Evolutionary conservation across 805 yeast species (phyloP), one percentile per base, ranked within the genome.

Genomic region (Wickerhamiella shivajii): DNA sequence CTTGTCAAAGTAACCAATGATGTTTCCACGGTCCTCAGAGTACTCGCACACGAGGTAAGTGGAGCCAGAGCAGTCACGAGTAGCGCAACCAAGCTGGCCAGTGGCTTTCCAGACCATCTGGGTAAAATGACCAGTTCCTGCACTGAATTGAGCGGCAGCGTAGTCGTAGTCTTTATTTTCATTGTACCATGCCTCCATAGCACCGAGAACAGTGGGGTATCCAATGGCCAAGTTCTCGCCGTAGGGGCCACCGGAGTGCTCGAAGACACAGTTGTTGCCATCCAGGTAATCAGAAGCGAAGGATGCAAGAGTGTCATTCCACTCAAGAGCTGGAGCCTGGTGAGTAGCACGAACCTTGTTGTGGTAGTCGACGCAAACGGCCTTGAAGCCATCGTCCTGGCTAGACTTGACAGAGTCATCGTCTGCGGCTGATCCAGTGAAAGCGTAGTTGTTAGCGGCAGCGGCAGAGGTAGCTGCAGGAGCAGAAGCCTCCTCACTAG

Each of bases 161-260:
- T 63, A 72, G 49, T 67, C 56, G 59, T 75, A 77, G 5, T 50
- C 32, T 28, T 46, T 37, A 35, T 71, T 64, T 53, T 79, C 92
- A 41, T 66, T 60, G 59, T 77, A 80, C 90, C 92, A 80, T 2
- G 80, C 85, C 18, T 63, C 63, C 9, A 75, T 72, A 17, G 52
- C 63, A 25, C 29, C 52, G 24, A 53, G 54, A 3, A 69, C 55
- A 31, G 57, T 46, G 31, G 57, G 46, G 52, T 64, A 75, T 18
- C 93, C 93, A 21, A 70, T 62, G n/a, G 90, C 92, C 38, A 79
- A 61, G 57, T 79, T 79, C 52, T 79, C 92, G 36, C 93, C 93
- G 52, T 71, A 74, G 12, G 66, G 66, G 10, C 76, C 74, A 24
- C 64, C 61, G 1, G 85, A 74, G 54, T 79, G 93, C 14, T 58